A percentile compares a stretch with the other conserved stretches of the same genome.
These are phyloP conservation scores for Penicillium olsonii DNA, from an alignment of 2,329 filamentous ascomycete genomes.

Conservation along the genomic window DNA sequence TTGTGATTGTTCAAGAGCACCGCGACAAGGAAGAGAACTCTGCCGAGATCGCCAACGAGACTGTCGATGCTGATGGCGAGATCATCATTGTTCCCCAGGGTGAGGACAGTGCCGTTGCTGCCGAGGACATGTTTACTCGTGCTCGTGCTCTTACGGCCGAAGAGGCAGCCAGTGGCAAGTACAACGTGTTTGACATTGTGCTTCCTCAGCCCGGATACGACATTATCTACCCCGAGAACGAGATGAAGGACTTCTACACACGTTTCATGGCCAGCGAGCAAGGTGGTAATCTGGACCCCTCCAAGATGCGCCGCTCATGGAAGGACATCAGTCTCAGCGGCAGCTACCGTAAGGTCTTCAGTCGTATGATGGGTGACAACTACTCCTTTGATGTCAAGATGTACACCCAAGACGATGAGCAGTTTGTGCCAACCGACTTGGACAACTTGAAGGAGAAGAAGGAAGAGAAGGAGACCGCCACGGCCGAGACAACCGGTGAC, in stretches of 20 bases:
- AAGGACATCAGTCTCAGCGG: slow-evolving; percentile 88
- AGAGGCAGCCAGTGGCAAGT: slow-evolving; percentile 76
- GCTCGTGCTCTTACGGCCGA: slow-evolving; percentile 73
- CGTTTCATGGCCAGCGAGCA: slow-evolving; percentile 79
- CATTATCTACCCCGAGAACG: slow-evolving; percentile 81
- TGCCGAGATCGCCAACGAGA: slow-evolving; percentile 32
- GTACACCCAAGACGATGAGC: slow-evolving; percentile 69
- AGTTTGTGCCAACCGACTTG: slow-evolving; percentile 86
- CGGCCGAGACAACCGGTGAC: slow-evolving; percentile 20
- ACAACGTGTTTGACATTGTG: slow-evolving; percentile 83
- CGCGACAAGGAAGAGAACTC: slow-evolving; percentile 46
- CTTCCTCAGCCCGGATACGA: slow-evolving; percentile 92
- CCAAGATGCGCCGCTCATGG: slow-evolving; percentile 81
- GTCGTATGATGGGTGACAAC: slow-evolving; percentile 66
- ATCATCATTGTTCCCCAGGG: slow-evolving; percentile 63
- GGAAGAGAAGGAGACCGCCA: slow-evolving; percentile 22
- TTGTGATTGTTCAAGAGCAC: slow-evolving; percentile 69
- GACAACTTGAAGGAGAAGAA: slow-evolving; percentile 61
- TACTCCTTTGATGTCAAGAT: slow-evolving; percentile 68
- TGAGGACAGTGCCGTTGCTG: slow-evolving; percentile 56
- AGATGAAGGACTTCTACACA: slow-evolving; percentile 78
- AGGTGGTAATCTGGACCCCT: slow-evolving; percentile 78
- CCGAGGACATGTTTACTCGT: slow-evolving; percentile 62
- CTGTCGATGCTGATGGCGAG: slow-evolving; percentile 64
- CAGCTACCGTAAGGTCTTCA: slow-evolving; percentile 81